phyloP scores from a whole-genome alignment of 2,329 filamentous ascomycete genomes.

The Exutisphaerella laricina region DNA sequence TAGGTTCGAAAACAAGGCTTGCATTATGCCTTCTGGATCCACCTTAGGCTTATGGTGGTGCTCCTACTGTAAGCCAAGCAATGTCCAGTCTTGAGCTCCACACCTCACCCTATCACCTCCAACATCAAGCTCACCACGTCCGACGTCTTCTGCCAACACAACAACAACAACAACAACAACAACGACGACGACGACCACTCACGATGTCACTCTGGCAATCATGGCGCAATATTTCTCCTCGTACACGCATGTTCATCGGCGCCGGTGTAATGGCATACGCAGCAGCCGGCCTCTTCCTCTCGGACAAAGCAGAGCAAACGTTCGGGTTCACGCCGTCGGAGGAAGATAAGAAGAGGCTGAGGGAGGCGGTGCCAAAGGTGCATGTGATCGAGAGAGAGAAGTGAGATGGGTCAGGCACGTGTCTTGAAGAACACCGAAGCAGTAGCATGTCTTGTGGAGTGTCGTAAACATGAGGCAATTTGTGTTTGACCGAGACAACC shows the following conservation, averaged over 20 bases:
- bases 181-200: neutral
- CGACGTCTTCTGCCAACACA: too few species aligned
- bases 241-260: constrained; percentile 66
- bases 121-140: too few species aligned
- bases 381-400: constrained; percentile 51
- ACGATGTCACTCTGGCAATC: constrained; percentile 32
- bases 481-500: too few species aligned
- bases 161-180: neutral
- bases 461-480: too few species aligned
- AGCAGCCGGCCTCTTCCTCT: constrained; percentile 63
- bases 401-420: constrained; percentile 6
- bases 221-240: constrained; percentile 66
- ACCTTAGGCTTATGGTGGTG: too few species aligned
- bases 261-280: constrained; percentile 73
- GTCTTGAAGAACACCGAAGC: too few species aligned
- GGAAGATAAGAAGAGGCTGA: constrained; percentile 64
- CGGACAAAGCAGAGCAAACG: constrained; percentile 66
- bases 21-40: too few species aligned
- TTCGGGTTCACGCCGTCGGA: constrained; percentile 68
- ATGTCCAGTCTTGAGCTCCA: too few species aligned
- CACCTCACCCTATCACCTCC: too few species aligned
- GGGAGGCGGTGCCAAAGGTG: constrained; percentile 57
- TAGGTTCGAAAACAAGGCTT: too few species aligned
- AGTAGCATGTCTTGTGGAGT: too few species aligned
- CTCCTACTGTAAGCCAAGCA: too few species aligned